Evolutionary conservation across 2,329 filamentous ascomycete species (phyloP), one percentile per base, ranked within the genome.

Genomic region (Clarireedia hainanense): DNA sequence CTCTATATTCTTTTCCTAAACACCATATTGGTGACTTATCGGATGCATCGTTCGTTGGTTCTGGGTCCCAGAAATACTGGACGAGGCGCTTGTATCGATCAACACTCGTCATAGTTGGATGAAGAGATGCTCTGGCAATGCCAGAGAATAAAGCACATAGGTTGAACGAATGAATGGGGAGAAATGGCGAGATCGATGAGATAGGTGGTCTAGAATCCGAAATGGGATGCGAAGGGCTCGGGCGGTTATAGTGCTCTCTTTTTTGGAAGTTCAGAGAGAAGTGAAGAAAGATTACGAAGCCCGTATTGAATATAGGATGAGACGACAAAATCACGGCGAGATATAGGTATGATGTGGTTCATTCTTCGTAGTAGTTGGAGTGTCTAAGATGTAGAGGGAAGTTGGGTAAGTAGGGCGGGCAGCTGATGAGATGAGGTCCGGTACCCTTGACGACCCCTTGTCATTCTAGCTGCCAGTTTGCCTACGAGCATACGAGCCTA

Each of bases 1-100:
- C 57, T 30, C 67, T 73, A 69, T 88, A 88, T 64, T 78, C 71
- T 65, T 72, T 71, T 42, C 85, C 85, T 47, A 97, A 76, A 67
- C 91, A 95, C 91, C 92, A 97, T 60, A 95, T 88, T 12, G 88
- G 83, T 36, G 81, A 77, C 60, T 84, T 78, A 39, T 80, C 77
- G 57, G 74, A 70, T 56, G 84, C 76, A 68, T 95, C 85, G 73
- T 96, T 96, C 60, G 80, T 83, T 5, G 91, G 91, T 61, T 91
- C 85, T 0, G 91, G 90, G 65, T 96, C 91, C 86, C 91, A 96
- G 67, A 97, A 86, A 74, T 89, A 90, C 73, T 92, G 88, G 58
- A 96, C 85, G 64, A 96, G 84, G 61, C 88, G 87, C 72, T 89
- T 88, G 68, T 85, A 84, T 63, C 88, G 86, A 67, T 95, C 89